Evolutionary conservation across 495 filamentous ascomycete species (phyloP).

Genomic region (Aspergillus homomorphus): DNA sequence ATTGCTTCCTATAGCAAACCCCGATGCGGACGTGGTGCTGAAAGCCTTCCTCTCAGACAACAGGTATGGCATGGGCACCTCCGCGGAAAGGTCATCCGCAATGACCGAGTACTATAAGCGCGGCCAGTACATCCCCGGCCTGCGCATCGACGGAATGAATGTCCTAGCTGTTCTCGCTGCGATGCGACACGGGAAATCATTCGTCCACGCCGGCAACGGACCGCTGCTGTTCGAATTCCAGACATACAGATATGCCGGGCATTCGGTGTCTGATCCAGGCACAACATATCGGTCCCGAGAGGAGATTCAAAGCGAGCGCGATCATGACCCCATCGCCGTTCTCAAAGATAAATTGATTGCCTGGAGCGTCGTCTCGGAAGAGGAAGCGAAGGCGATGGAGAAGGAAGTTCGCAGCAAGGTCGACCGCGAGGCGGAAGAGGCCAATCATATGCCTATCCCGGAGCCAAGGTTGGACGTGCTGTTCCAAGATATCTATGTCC

Average conservation of each 20-base stretch:
- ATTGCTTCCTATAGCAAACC: no score
- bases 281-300: constrained; percentile 93
- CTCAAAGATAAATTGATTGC: constrained; percentile 86
- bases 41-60: constrained; percentile 59
- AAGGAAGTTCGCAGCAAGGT: constrained; percentile 75
- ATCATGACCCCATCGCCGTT: constrained; percentile 88
- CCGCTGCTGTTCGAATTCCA: constrained; percentile 90
- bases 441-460: constrained; percentile 75
- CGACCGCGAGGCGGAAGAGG: constrained; percentile 75
- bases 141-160: constrained; percentile 96
- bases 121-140: constrained; percentile 92
- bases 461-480: constrained; percentile 69
- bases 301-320: constrained; percentile 80
- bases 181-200: constrained; percentile 77
- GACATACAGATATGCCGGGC: constrained; percentile 91
- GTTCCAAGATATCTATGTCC: constrained; percentile 88
- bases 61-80: constrained; percentile 97
- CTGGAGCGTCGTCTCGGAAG: constrained; percentile 82
- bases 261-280: constrained; percentile 93
- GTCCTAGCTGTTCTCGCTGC: constrained; percentile 89
- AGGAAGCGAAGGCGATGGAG: constrained; percentile 84
- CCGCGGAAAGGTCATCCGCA: constrained; percentile 79
- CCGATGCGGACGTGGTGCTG: neutral
- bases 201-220: constrained; percentile 68
- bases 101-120: constrained; percentile 97